A percentile compares a stretch with the other conserved stretches of the same genome.
Conservation (phyloP, 768 basidiomycete species). For the Suillus plorans region DNA sequence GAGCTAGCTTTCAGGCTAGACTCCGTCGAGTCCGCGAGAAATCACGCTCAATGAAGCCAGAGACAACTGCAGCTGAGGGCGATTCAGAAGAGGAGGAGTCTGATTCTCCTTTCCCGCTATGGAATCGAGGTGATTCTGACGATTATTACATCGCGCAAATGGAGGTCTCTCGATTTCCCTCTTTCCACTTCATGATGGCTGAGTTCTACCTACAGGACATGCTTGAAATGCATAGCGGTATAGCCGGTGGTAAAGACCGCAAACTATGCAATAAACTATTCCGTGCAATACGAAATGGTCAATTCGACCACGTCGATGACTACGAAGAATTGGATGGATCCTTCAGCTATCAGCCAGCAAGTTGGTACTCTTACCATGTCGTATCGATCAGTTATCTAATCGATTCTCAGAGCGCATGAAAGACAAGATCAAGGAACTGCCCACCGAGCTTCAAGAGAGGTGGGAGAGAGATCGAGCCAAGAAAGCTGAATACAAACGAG, state of each 20-base stretch:
- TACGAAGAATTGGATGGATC: conserved; percentile 25
- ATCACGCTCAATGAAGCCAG: conserved; percentile 5
- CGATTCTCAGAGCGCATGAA: conserved; percentile 39
- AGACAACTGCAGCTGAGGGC: conserved; percentile 15
- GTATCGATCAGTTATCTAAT: conserved; percentile 2
- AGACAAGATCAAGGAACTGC: conserved; percentile 47
- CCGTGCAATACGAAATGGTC: conserved; percentile 57
- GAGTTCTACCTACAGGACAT: conserved; percentile 52
- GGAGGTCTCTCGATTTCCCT: conserved; percentile 41
- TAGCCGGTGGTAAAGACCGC: conserved; percentile 43
- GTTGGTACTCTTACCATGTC: conserved; percentile 39
- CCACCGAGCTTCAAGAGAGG: conserved; percentile 57
- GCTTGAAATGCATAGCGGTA: conserved; percentile 57
- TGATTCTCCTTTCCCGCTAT: conserved; percentile 26
- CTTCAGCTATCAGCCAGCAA: conserved; percentile 35
- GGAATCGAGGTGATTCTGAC: conserved; percentile 50
- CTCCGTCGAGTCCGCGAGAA: conserved; percentile 32
- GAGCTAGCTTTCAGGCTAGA: conserved; percentile 35
- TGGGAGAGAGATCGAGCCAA: conserved; percentile 83
- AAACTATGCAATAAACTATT: conserved; percentile 58
- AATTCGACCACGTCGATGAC: conserved; percentile 38
- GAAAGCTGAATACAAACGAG: conserved; percentile 75
- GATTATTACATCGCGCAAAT: conserved; percentile 57
- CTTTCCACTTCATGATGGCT: neutral
- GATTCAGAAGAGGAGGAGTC: conserved; percentile 33